Percentiles rank a stretch among this genome's conserved stretches.
These are phyloP conservation scores for Ascochyta viciae-villosae DNA, from an alignment of 2,329 filamentous ascomycete genomes.

Conservation along the genomic window DNA sequence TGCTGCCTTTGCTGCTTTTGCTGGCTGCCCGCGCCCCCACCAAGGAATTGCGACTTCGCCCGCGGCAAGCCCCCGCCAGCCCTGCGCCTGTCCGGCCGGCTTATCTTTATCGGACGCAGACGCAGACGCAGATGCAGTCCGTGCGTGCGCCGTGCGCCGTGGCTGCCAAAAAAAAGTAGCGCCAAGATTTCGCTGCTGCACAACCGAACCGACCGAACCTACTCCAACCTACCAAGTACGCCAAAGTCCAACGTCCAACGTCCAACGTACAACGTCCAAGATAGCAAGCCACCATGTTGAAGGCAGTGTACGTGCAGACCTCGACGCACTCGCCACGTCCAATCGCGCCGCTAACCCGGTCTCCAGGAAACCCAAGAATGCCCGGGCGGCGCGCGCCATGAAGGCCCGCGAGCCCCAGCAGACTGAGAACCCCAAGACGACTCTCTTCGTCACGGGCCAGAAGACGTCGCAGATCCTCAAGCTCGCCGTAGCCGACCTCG, in stretches of 20 bases:
- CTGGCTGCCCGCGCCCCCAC: neutral
- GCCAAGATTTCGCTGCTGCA: slow-evolving; percentile 9
- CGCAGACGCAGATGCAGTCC: slow-evolving; percentile 7
- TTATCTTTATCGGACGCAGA: slow-evolving; percentile 16
- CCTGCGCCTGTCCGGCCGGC: neutral
- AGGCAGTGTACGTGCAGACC: slow-evolving; percentile 35
- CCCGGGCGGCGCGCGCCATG: slow-evolving; percentile 92
- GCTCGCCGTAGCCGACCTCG: slow-evolving; percentile 83
- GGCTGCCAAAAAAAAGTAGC: slow-evolving; percentile 12
- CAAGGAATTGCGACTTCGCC: slow-evolving; percentile 5
- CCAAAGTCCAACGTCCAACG: too few species aligned
- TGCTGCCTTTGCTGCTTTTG: slow-evolving; percentile 23
- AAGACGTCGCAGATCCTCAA: slow-evolving; percentile 83
- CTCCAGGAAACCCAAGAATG: slow-evolving; percentile 72
- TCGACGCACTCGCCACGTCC: fast-evolving
- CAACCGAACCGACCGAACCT: neutral
- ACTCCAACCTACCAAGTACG: too few species aligned
- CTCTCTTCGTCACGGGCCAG: slow-evolving; percentile 87
- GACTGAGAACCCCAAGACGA: slow-evolving; percentile 87
- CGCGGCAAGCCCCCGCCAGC: neutral
- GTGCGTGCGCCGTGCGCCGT: neutral
- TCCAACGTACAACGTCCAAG: neutral
- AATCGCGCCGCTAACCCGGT: slow-evolving; percentile 2
- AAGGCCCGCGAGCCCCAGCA: slow-evolving; percentile 91
- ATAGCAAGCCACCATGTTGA: slow-evolving; percentile 36